Base-by-base conservation (phyloP, 441 rosid genomes). In the Corymbia calophylla region DNA sequence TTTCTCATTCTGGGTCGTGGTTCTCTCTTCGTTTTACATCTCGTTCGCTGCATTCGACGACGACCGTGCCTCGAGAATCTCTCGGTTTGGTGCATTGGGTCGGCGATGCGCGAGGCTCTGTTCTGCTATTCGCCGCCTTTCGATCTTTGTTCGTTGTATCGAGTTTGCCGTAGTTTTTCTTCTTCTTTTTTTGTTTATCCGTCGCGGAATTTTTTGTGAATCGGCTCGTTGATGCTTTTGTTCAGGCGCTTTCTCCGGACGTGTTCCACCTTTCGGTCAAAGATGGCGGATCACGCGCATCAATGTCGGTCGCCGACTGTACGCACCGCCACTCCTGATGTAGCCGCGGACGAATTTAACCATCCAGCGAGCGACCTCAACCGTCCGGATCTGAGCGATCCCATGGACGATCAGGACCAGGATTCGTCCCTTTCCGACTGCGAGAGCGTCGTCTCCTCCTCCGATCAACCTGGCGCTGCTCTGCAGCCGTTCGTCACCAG, bases 391-490 rank as follows among this genome's bases (percentile, higher is more conserved):
- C 51, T 1, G 84, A 12, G 2, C 84, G 84, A 77, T 44, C n/a
- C 49, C 9, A 77, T 77, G 84, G 51, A 77, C 6, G 84, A 77
- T 77, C 84, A 0, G 84, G 51, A 77, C 35, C 29, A 18, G 32
- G 66, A 77, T 44, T 77, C 84, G n/a, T 39, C 84, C 62, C 35
- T 94, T 68, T 96, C 99, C 0, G 98, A 95, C 88, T 91, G 95
- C 87, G 97, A 94, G 88, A 96, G 98, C 90, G 70, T 89, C 3
- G 90, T 92, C 88, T 92, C 94, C 88, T 92, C 94, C 11, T 91
- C 89, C 29, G 87, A 91, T 48, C 27, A 31, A 35, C 73, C 47
- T 13, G 53, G 70, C 86, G 90, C 29, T 6, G 23, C 87, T 58
- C 88, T 91, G 0, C 86, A 87, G 56, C 91, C 91, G 4, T 47